phyloP scores from a whole-genome alignment of 179 eudicot genomes.

The Corrigiola litoralis region DNA sequence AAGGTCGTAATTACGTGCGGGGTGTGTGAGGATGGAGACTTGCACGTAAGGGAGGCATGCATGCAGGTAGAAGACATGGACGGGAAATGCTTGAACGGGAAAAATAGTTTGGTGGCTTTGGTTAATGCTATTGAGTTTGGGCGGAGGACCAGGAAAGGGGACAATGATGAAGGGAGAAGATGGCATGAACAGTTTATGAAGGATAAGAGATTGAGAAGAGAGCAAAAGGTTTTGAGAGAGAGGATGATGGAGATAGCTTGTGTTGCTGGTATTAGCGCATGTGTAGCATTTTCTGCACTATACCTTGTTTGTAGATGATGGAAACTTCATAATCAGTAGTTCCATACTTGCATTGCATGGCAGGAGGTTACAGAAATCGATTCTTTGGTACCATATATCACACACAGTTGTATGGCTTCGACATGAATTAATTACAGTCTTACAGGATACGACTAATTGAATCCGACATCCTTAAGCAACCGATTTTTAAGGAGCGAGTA shows the following conservation, averaged over 20 bases:
- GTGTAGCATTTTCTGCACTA: not conserved
- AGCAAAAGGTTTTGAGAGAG: slow-evolving; percentile 39
- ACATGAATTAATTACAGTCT: too few species aligned
- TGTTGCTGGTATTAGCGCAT: not conserved
- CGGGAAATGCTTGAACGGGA: slow-evolving; percentile 42
- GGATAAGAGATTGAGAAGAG: slow-evolving; percentile 35
- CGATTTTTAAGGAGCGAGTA: too few species aligned
- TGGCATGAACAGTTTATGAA: slow-evolving; percentile 33
- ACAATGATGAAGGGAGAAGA: slow-evolving; percentile 28
- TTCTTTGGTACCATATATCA: too few species aligned
- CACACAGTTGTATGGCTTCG: too few species aligned
- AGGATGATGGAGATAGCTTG: slow-evolving; percentile 32
- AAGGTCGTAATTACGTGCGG: slow-evolving; percentile 40
- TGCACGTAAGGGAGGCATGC: slow-evolving; percentile 42
- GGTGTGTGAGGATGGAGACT: slow-evolving; percentile 22
- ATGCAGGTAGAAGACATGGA: slow-evolving; percentile 47
- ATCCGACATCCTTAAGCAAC: too few species aligned
- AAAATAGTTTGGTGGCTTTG: slow-evolving; percentile 41
- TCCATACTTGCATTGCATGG: too few species aligned
- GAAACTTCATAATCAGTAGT: too few species aligned
- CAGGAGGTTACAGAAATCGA: too few species aligned
- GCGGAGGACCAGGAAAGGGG: slow-evolving; percentile 20
- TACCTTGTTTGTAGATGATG: not conserved
- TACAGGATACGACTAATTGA: too few species aligned
- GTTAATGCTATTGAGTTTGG: slow-evolving; percentile 36